A percentile compares a stretch with the other conserved stretches of the same genome.
Conservation (phyloP, 805 yeast species). For the Starmera dryadoides region DNA sequence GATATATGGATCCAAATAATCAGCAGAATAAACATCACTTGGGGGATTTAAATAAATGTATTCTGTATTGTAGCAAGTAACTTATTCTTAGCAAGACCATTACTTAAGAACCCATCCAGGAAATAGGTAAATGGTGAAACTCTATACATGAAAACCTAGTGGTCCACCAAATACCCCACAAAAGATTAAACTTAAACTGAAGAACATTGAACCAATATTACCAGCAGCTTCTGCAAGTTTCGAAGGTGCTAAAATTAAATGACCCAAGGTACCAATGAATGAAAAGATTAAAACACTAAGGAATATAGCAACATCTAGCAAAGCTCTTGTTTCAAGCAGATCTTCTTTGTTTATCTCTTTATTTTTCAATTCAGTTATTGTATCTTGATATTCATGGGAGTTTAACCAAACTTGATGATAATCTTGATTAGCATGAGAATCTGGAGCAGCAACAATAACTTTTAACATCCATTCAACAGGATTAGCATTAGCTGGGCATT, state of each 20-base stretch:
- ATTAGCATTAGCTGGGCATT: slow-evolving; percentile 53
- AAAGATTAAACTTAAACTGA: slow-evolving; percentile 44
- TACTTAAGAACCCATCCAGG: slow-evolving; percentile 41
- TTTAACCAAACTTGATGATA: slow-evolving; percentile 65
- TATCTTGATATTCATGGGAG: slow-evolving; percentile 48
- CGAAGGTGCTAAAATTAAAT: slow-evolving; percentile 47
- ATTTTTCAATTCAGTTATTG: too few species aligned
- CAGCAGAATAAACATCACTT: slow-evolving; percentile 50
- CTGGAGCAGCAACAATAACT: slow-evolving; percentile 77
- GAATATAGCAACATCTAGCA: too few species aligned
- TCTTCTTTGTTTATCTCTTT: too few species aligned
- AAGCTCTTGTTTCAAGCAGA: too few species aligned
- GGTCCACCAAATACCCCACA: slow-evolving; percentile 28
- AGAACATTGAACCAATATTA: slow-evolving; percentile 44
- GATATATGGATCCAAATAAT: slow-evolving; percentile 39
- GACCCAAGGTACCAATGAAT: slow-evolving; percentile 50
- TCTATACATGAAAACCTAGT: slow-evolving; percentile 63
- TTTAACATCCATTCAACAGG: slow-evolving; percentile 75
- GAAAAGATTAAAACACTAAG: too few species aligned
- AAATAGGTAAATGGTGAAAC: slow-evolving; percentile 55
- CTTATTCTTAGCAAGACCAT: slow-evolving; percentile 41
- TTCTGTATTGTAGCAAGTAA: slow-evolving; percentile 42
- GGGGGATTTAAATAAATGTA: slow-evolving; percentile 43
- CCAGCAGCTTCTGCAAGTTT: slow-evolving; percentile 56
- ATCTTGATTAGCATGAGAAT: slow-evolving; percentile 49